Evolutionary conservation across 2,329 filamentous ascomycete species (phyloP).

Genomic region (Neonectria faginata): DNA sequence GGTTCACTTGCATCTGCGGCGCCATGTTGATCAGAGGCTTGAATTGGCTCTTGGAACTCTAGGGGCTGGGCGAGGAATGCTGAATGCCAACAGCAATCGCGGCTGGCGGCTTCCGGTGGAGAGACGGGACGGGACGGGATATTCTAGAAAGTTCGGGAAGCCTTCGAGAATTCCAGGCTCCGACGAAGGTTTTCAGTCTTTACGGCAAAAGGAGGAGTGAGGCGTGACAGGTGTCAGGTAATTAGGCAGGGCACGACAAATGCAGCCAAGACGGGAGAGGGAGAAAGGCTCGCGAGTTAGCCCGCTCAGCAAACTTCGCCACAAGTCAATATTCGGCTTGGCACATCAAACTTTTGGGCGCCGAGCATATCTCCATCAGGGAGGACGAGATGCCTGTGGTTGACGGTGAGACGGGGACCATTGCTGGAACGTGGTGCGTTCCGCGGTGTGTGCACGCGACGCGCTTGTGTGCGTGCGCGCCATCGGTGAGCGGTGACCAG

Average conservation of each 20-base stretch:
- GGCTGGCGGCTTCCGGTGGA: slow-evolving; percentile 2
- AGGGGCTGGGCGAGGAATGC: not conserved
- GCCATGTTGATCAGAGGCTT: not conserved
- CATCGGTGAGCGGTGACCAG: slow-evolving; percentile 3
- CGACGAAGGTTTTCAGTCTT: slow-evolving; percentile 11
- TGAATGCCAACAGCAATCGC: slow-evolving; percentile 1
- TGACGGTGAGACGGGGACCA: slow-evolving; percentile 1
- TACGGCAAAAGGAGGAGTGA: not conserved
- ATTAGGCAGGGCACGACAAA: not conserved
- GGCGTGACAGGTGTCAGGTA: not conserved
- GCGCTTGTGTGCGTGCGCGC: not conserved
- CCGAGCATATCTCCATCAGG: not conserved
- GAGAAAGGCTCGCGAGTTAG: not conserved
- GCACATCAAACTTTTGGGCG: not conserved
- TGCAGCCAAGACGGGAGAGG: not conserved
- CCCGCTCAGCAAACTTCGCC: slow-evolving; percentile 8
- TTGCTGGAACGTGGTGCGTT: slow-evolving; percentile 6
- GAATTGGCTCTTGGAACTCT: not conserved
- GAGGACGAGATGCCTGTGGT: not conserved
- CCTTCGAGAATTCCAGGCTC: slow-evolving; percentile 10
- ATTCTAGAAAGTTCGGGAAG: slow-evolving; percentile 21
- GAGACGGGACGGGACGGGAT: slow-evolving; percentile 2
- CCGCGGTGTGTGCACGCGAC: slow-evolving; percentile 10
- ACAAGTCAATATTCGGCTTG: not conserved
- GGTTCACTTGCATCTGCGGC: not conserved